Base-by-base conservation (phyloP, 768 basidiomycete genomes). In the Termitomyces sp. region DNA sequence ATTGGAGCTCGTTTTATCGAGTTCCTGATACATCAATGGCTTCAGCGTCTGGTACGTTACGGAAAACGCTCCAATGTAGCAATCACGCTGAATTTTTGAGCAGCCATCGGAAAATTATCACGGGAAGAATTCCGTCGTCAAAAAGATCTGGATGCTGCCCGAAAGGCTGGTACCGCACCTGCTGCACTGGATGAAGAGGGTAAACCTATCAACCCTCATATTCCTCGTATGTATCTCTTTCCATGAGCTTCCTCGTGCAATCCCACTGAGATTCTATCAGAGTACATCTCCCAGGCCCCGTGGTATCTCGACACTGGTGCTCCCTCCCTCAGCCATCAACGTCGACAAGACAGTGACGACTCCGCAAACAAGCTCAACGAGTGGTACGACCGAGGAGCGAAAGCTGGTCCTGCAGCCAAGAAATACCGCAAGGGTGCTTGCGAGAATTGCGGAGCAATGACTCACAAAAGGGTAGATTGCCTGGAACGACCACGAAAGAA, bases 341-440 rank as follows among this genome's bases (percentile, higher is more conserved):
- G 96, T 64, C 85, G 87, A 60, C 87, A 82, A 22, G 84, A 88
- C 31, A 85, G 86, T 61, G 81, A 81, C 41, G 68, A 73, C 29
- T 73, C 77, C 55, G 70, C 81, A 9, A 77, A 79, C 68, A 91
- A 90, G 71, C 85, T 95, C 64, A 87, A 94, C 64, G 83, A 84
- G 59, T 95, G 94, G 90, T 98, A 97, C 70, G 90, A 93, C 72
- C 83, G 96, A 62, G 92, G 92, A 15, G 80, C 79, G 16, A 88
- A 83, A 62, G 83, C 88, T 0, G 94, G 92, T 12, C 94, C 94
- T 1, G 93, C 93, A 3, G 92, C 96, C 29, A 97, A 94, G 70
- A 98, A 98, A 72, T 99, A 89, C 69, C 84, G 97, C 62, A 95
- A 96, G 69, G 97, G 97, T 34, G 97, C 97, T 29, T 99, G 97